Evolutionary conservation across 2,329 filamentous ascomycete species (phyloP).

Genomic region (Sporothrix phasma): DNA sequence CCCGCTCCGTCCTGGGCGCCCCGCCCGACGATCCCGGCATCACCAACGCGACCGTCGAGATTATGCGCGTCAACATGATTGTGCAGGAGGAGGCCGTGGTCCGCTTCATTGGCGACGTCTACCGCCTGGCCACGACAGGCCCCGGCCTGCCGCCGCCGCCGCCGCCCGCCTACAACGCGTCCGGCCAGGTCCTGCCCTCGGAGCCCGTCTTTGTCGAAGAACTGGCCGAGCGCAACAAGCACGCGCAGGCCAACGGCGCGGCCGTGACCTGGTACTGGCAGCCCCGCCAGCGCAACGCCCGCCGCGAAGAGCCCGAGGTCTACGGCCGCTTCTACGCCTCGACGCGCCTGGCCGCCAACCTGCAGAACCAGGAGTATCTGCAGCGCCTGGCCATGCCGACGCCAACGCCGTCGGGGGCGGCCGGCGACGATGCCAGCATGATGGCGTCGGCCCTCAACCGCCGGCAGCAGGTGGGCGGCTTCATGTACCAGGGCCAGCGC

Average conservation of each 20-base stretch:
- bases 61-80: conserved; percentile 26
- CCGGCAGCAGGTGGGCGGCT: conserved; percentile 34
- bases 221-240: conserved; percentile 18
- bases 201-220: conserved; percentile 24
- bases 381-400: conserved; percentile 20
- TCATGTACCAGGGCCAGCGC: conserved; percentile 34
- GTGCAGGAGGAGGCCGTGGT: conserved; percentile 17
- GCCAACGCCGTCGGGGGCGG: conserved; percentile 14
- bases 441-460: conserved; percentile 42
- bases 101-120: conserved; percentile 25
- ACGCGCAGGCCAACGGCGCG: not conserved
- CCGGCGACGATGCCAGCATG: conserved; percentile 22
- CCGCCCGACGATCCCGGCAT: conserved; percentile 66
- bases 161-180: not conserved
- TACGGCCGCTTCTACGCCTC: conserved; percentile 50
- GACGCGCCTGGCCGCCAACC: conserved; percentile 40
- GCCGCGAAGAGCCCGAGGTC: conserved; percentile 34
- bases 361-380: conserved; percentile 24
- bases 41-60: conserved; percentile 40
- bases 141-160: not conserved
- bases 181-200: conserved; percentile 13
- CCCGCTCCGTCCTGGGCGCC: conserved; percentile 15
- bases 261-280: conserved; percentile 26
- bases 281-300: conserved; percentile 20
- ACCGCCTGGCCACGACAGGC: conserved; percentile 20